Evolutionary conservation across 345 rosid species (phyloP).

Genomic region (Balakata baccata): DNA sequence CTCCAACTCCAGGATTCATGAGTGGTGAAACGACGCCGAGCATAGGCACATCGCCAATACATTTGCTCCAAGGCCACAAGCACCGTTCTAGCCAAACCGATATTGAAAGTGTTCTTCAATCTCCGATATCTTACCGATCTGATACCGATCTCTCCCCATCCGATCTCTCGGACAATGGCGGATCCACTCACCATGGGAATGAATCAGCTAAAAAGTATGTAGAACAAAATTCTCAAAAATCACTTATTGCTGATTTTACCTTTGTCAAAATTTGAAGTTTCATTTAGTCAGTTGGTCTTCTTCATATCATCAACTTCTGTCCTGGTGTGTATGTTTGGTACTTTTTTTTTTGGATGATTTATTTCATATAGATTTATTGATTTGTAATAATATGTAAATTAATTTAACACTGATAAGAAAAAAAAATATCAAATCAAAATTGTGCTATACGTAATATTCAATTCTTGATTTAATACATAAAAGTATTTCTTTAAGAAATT

Average conservation of each 20-base stretch:
- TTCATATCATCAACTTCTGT: too few relatives aligned
- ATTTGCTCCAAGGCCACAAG: constrained; percentile 19
- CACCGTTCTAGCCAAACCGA: constrained; percentile 12
- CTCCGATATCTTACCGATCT: constrained; percentile 11
- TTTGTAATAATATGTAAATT: too few relatives aligned
- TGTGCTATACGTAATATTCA: too few relatives aligned
- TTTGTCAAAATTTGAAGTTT: constrained; percentile 14
- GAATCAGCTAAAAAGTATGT: constrained; percentile 1
- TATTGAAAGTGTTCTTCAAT: constrained; percentile 15
- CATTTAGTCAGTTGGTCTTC: neutral
- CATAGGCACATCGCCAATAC: constrained; percentile 16
- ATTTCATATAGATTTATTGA: too few relatives aligned
- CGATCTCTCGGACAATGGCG: constrained; percentile 19
- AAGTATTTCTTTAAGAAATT: too few relatives aligned
- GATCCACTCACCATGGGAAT: constrained; percentile 9
- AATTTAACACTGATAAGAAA: too few relatives aligned
- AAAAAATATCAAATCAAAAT: too few relatives aligned
- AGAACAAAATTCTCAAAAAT: neutral
- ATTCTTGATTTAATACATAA: too few relatives aligned
- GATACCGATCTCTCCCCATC: constrained; percentile 19
- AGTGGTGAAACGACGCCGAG: constrained; percentile 25
- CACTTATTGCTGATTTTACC: constrained; percentile 3
- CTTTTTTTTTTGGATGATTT: too few relatives aligned
- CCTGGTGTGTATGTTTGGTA: too few relatives aligned
- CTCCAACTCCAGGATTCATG: constrained; percentile 12